phyloP scores from a whole-genome alignment of 1,284 basidiomycete species.

The Sanghuangporus baumii region DNA sequence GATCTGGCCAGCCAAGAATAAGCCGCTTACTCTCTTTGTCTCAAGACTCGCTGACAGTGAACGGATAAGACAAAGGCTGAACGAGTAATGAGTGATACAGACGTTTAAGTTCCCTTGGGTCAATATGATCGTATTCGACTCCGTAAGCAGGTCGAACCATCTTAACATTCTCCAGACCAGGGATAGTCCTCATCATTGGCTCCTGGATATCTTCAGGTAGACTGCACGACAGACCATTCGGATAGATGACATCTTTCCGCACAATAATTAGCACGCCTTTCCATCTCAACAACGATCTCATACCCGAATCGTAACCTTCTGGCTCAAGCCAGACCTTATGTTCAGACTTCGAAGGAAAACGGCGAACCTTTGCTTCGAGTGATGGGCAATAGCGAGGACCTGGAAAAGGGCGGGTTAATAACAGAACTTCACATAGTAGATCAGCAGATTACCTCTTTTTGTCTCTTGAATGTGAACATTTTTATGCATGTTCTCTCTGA shows the following conservation, averaged over 20 bases:
- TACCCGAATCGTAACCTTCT: constrained; percentile 83
- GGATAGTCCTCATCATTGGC: constrained; percentile 74
- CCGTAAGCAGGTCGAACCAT: constrained; percentile 86
- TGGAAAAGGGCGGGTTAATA: constrained; percentile 23
- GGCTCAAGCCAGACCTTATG: constrained; percentile 89
- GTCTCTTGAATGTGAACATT: constrained; percentile 85
- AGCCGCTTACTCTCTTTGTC: constrained; percentile 79
- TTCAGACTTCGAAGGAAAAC: constrained; percentile 66
- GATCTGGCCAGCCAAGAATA: constrained; percentile 86
- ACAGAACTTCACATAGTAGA: background rate
- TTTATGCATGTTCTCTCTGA: constrained; percentile 67
- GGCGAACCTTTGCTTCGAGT: constrained; percentile 79
- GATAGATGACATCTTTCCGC: constrained; percentile 70
- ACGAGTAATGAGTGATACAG: constrained; percentile 25
- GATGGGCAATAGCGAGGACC: constrained; percentile 91
- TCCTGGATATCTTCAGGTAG: constrained; percentile 81
- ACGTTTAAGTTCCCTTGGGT: constrained; percentile 76
- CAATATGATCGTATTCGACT: constrained; percentile 91
- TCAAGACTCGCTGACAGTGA: constrained; percentile 63
- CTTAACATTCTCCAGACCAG: constrained; percentile 77
- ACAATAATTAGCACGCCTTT: background rate
- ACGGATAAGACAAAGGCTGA: constrained; percentile 6
- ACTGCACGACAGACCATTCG: constrained; percentile 85
- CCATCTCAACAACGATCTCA: constrained; percentile 11
- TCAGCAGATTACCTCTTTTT: constrained; percentile 53